A percentile compares a stretch with the other conserved stretches of the same genome.
Evolutionary conservation across 345 rosid species (phyloP).

Genomic region (Sonneratia caseolaris): DNA sequence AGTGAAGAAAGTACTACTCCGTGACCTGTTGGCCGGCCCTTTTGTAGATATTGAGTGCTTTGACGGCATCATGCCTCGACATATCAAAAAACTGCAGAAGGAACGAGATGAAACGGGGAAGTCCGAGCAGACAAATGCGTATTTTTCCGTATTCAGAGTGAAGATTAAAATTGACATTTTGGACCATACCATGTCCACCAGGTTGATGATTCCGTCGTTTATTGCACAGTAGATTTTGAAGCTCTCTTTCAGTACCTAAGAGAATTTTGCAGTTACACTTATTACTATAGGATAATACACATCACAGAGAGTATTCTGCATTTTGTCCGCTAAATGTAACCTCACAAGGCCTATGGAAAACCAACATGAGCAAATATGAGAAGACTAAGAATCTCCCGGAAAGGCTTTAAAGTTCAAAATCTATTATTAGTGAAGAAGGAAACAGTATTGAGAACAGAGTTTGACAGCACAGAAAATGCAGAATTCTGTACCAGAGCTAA

Average conservation of each 20-base stretch:
- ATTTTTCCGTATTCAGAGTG: not conserved
- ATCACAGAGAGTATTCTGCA: not conserved
- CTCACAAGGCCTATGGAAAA: not conserved
- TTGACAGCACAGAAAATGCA: too few relatives aligned
- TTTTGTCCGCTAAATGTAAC: not conserved
- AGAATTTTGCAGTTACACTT: not conserved
- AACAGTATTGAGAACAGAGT: too few relatives aligned
- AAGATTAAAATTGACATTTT: not conserved
- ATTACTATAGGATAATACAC: not conserved
- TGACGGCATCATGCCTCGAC: conserved; percentile 88
- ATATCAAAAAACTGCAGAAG: conserved; percentile 76
- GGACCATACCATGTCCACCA: conserved; percentile 73
- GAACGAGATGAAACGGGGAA: not conserved
- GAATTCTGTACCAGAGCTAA: conserved; percentile 57
- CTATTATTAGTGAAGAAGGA: too few relatives aligned
- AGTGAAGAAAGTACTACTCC: not conserved
- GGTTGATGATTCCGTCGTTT: conserved; percentile 92
- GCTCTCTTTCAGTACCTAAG: conserved; percentile 83
- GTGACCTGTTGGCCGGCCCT: conserved; percentile 92
- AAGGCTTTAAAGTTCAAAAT: too few relatives aligned
- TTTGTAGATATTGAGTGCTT: conserved; percentile 74
- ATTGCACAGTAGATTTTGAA: conserved; percentile 91
- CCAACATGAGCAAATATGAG: too few relatives aligned
- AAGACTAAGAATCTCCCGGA: too few relatives aligned
- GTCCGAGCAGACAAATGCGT: too few relatives aligned